Conservation (phyloP, 1,284 basidiomycete species). For the Cryptococcus hybrid region DNA sequence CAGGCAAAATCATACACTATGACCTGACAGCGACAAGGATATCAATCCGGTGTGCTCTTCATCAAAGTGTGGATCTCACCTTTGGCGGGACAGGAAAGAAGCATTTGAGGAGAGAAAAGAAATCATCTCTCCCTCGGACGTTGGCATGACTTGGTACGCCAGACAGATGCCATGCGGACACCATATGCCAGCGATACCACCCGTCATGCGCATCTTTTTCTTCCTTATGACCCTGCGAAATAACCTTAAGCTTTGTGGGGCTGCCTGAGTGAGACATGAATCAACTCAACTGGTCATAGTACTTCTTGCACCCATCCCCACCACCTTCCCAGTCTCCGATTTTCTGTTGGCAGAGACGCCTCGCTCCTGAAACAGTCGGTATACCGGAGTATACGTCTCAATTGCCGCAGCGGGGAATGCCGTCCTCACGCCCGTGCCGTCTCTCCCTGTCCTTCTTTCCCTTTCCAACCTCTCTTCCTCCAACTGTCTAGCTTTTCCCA, state of each 20-base stretch:
- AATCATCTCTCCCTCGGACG: neutral
- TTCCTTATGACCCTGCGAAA: neutral
- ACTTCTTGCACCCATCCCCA: neutral
- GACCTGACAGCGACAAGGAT: neutral
- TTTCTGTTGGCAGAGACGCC: neutral
- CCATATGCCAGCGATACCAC: neutral
- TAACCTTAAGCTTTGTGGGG: neutral
- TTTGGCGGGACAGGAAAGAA: neutral
- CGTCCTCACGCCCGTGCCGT: no score
- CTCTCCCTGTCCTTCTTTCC: no score
- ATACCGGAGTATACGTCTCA: neutral
- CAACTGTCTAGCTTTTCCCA: no score
- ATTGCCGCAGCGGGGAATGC: no score
- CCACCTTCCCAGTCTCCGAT: neutral
- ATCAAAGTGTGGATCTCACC: neutral
- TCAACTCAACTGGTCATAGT: neutral
- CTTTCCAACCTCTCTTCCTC: no score
- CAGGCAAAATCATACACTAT: neutral
- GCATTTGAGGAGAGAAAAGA: neutral
- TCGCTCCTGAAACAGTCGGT: neutral
- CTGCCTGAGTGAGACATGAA: neutral
- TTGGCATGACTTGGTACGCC: neutral
- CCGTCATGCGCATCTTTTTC: neutral
- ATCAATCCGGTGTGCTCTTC: neutral
- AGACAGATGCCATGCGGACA: neutral